Conservation (phyloP, 1,284 basidiomycete species). For the Fomitopsis pinicola region DNA sequence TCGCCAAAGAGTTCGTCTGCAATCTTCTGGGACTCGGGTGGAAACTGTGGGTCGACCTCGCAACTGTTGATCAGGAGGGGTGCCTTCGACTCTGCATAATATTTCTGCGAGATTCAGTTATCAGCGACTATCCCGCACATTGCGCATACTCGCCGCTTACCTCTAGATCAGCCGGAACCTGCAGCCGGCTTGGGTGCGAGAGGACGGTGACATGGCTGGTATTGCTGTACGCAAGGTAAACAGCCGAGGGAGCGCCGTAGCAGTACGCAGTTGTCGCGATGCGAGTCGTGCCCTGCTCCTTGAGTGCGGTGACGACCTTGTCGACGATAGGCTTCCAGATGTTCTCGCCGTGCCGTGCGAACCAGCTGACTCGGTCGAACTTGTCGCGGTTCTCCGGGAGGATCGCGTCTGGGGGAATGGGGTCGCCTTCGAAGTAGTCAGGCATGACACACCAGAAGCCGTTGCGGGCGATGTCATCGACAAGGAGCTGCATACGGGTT, state of each 20-base stretch:
- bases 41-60: conserved; percentile 31
- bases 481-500: conserved; percentile 42
- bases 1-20: conserved; percentile 39
- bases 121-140: not conserved
- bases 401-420: conserved; percentile 35
- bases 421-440: conserved; percentile 61
- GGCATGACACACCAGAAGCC: conserved; percentile 62
- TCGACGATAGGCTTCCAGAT: conserved; percentile 51
- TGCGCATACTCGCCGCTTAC: conserved; percentile 27
- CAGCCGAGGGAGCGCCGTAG: conserved; percentile 54
- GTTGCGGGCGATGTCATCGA: conserved; percentile 70
- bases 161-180: conserved; percentile 60
- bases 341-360: conserved; percentile 39
- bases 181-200: conserved; percentile 68
- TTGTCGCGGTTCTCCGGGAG: conserved; percentile 17
- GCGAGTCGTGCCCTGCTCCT: conserved; percentile 50
- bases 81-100: conserved; percentile 24
- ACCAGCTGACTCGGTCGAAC: conserved; percentile 48
- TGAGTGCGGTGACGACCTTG: conserved; percentile 53
- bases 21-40: conserved; percentile 20
- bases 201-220: conserved; percentile 49
- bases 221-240: conserved; percentile 65
- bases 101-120: conserved; percentile 18
- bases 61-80: conserved; percentile 44
- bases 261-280: conserved; percentile 69